A percentile compares a stretch with the other conserved stretches of the same genome.
Evolutionary conservation across 768 basidiomycete species (phyloP).

Genomic region (Auricularia sp.): DNA sequence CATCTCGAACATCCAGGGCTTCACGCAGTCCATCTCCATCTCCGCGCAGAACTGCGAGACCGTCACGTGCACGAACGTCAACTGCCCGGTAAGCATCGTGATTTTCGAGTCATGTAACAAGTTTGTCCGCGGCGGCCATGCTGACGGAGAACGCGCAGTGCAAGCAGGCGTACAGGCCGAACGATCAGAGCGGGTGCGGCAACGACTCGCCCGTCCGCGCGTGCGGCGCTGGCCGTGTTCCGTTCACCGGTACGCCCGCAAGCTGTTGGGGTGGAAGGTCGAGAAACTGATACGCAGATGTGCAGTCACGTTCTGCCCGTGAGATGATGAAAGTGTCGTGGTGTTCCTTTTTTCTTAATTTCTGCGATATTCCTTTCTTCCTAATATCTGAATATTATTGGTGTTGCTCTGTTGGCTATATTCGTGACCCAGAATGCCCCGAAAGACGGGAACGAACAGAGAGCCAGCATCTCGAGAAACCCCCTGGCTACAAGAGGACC

Average conservation of each 20-base stretch:
- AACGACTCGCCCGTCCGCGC: background rate
- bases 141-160: background rate
- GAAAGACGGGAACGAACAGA: too few relatives aligned
- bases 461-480: too few relatives aligned
- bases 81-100: background rate
- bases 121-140: background rate
- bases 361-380: too few relatives aligned
- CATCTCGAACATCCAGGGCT: constrained; percentile 35
- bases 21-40: constrained; percentile 30
- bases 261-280: too few relatives aligned
- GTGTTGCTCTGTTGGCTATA: too few relatives aligned
- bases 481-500: too few relatives aligned
- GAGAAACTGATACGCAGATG: background rate
- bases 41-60: constrained; percentile 28
- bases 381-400: too few relatives aligned
- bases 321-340: background rate
- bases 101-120: background rate
- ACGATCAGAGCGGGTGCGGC: background rate
- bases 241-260: background rate
- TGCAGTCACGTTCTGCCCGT: background rate
- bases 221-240: background rate
- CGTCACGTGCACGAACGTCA: constrained; percentile 23
- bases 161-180: background rate
- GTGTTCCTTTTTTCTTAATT: too few relatives aligned
- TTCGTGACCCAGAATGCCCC: too few relatives aligned